phyloP scores from a whole-genome alignment of 2,329 filamentous ascomycete species.

The Beauveria medogensis region DNA sequence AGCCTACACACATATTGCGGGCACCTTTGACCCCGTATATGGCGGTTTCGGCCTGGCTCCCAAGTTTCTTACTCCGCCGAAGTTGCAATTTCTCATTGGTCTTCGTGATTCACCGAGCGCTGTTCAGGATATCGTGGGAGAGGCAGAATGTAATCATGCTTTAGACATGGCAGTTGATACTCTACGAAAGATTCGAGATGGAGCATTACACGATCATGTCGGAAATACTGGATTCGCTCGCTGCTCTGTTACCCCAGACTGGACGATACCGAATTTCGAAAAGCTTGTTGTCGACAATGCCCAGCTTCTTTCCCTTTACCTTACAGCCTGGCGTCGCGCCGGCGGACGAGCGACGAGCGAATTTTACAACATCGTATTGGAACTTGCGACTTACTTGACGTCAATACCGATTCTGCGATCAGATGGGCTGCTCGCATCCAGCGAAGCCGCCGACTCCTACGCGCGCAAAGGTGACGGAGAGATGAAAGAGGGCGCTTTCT shows the following conservation, averaged over 20 bases:
- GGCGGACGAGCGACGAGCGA: slow-evolving; percentile 51
- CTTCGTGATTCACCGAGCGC: slow-evolving; percentile 62
- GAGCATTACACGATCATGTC: slow-evolving; percentile 48
- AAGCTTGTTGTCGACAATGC: slow-evolving; percentile 95
- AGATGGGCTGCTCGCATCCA: slow-evolving; percentile 73
- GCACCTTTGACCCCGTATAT: slow-evolving; percentile 69
- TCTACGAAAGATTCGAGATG: slow-evolving; percentile 60
- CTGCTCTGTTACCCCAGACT: slow-evolving; percentile 85
- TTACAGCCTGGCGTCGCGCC: slow-evolving; percentile 70
- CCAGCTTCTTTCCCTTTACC: slow-evolving; percentile 72
- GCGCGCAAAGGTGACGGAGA: slow-evolving; percentile 67
- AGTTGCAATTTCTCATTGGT: slow-evolving; percentile 73
- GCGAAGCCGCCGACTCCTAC: slow-evolving; percentile 83
- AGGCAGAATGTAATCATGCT: slow-evolving; percentile 64
- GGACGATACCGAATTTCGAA: slow-evolving; percentile 93
- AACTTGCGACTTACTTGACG: slow-evolving; percentile 81
- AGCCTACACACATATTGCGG: slow-evolving; percentile 70
- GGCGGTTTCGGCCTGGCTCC: slow-evolving; percentile 76
- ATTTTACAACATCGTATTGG: slow-evolving; percentile 68
- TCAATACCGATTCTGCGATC: slow-evolving; percentile 57
- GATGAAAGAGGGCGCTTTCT: slow-evolving; percentile 86
- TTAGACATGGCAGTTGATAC: slow-evolving; percentile 75
- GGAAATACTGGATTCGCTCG: slow-evolving; percentile 50
- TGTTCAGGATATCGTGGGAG: slow-evolving; percentile 81
- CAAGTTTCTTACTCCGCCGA: slow-evolving; percentile 85